Evolutionary conservation across 345 rosid species (phyloP).

Genomic region (Camelina hispida): DNA sequence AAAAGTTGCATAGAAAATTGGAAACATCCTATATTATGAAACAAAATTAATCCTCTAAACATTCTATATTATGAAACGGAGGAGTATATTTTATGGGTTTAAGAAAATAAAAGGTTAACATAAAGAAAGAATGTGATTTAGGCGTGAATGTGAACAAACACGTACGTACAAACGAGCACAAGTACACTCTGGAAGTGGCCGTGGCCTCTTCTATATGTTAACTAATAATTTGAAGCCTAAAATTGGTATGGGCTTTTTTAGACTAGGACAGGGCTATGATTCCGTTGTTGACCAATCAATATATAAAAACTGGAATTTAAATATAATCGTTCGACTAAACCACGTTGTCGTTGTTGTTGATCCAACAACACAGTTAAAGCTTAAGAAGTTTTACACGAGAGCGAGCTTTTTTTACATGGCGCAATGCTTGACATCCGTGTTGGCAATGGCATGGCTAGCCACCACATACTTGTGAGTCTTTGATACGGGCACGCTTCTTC

Average conservation of each 20-base stretch:
- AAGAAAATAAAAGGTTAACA: background rate
- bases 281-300: background rate
- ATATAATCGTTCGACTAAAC: no score
- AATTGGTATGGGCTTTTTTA: slow-evolving; percentile 5
- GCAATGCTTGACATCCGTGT: background rate
- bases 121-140: background rate
- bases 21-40: no score
- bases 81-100: background rate
- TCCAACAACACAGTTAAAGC: no score
- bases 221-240: background rate
- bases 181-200: background rate
- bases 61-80: no score
- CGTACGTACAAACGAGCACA: background rate
- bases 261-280: background rate
- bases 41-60: no score
- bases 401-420: background rate
- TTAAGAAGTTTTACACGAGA: no score
- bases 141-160: background rate
- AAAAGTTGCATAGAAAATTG: no score
- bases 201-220: background rate
- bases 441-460: background rate
- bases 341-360: background rate
- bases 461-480: background rate
- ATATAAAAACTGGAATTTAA: no score
- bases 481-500: slow-evolving; percentile 25